Evolutionary conservation across 208 protist species (phyloP).

Genomic region (Tritrichomonas musculus): DNA sequence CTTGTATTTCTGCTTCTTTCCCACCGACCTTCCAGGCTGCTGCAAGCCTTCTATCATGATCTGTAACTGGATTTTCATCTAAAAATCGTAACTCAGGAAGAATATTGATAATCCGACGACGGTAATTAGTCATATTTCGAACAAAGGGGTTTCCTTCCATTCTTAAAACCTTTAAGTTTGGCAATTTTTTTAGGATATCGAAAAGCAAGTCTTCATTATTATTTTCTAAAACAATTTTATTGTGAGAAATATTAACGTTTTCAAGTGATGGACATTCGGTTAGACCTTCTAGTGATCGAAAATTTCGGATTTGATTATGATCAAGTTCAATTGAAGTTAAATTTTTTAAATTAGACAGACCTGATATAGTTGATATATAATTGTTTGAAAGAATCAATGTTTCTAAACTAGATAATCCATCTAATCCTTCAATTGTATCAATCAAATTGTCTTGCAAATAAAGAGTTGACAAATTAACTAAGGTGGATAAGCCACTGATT

Average conservation of each 20-base stretch:
- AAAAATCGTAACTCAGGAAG: not conserved
- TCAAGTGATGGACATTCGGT: not conserved
- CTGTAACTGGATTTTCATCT: not conserved
- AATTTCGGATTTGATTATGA: not conserved
- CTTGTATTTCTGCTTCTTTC: slow-evolving; percentile 31
- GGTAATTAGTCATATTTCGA: not conserved
- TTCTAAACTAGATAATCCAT: not conserved
- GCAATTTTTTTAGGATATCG: not conserved
- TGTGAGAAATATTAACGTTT: not conserved
- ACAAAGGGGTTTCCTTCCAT: not conserved
- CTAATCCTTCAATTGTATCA: not conserved
- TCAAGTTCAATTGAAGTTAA: not conserved
- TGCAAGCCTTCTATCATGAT: not conserved
- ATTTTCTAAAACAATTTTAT: slow-evolving; percentile 17
- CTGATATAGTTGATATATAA: not conserved
- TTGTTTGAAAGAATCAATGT: not conserved
- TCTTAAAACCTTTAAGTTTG: not conserved
- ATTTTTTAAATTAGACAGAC: not conserved
- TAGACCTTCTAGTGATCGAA: not conserved
- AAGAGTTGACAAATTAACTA: not conserved
- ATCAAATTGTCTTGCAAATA: slow-evolving; percentile 7
- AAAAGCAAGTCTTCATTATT: not conserved
- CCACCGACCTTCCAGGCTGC: not conserved
- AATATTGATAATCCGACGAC: not conserved
- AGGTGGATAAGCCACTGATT: not conserved